These are phyloP conservation scores for Neopestalotiopsis sp. DNA, from an alignment of 2,329 filamentous ascomycete genomes.

Conservation along the genomic window DNA sequence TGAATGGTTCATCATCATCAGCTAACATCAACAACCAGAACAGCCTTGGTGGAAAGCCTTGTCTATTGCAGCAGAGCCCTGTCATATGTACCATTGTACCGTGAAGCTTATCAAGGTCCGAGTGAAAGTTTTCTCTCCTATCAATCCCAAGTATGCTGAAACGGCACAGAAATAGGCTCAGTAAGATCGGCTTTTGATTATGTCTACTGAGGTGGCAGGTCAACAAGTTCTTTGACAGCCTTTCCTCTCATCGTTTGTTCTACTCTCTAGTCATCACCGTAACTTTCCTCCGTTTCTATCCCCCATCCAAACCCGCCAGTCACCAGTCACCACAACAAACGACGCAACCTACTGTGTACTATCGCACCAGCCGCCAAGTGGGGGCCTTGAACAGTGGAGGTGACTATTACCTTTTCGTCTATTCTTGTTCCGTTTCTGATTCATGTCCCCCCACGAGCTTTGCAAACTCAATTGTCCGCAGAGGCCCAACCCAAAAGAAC, in stretches of 20 bases:
- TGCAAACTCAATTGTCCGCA: constrained; percentile 7
- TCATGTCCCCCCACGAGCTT: neutral
- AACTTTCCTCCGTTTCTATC: neutral
- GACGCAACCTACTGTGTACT: constrained; percentile 8
- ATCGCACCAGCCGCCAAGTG: constrained; percentile 25
- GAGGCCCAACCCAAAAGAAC: neutral
- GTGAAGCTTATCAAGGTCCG: neutral
- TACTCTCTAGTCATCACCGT: neutral
- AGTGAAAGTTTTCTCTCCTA: neutral
- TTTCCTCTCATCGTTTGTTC: neutral
- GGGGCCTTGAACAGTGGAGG: constrained; percentile 28
- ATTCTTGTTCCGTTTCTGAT: constrained; percentile 15
- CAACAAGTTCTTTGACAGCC: neutral
- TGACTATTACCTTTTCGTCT: constrained; percentile 6
- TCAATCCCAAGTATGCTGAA: neutral
- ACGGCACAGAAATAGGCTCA: neutral
- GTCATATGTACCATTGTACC: neutral
- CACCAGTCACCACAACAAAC: neutral
- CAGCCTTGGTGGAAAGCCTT: neutral
- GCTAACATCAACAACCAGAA: neutral
- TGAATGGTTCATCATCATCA: neutral
- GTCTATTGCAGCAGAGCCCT: neutral
- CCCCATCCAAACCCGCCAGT: neutral
- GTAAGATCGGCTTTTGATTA: neutral
- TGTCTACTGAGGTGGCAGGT: neutral